Percentiles rank a stretch among this genome's conserved stretches.
Conservation (phyloP, 495 filamentous ascomycete genomes). For the Penicillium robsamsonii region DNA sequence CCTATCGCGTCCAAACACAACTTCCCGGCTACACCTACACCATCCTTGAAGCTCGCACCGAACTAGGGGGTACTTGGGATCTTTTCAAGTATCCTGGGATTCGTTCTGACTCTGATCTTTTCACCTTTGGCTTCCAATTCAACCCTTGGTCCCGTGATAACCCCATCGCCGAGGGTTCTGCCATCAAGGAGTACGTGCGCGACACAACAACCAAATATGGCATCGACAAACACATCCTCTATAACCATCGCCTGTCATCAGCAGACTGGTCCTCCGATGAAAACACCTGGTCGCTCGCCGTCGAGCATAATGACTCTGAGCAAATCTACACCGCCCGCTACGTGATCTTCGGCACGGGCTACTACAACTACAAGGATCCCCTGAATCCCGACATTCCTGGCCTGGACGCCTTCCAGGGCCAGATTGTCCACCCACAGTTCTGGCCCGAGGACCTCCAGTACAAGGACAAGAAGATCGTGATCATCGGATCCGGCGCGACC, state of each 20-base stretch:
- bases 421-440: conserved; percentile 51
- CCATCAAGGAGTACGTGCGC: conserved; percentile 62
- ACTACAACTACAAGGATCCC: conserved; percentile 63
- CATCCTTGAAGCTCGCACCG: conserved; percentile 60
- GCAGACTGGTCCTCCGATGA: conserved; percentile 60
- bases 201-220: conserved; percentile 56
- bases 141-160: conserved; percentile 59
- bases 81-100: conserved; percentile 70
- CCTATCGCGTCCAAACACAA: conserved; percentile 63
- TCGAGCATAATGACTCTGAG: conserved; percentile 48
- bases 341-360: conserved; percentile 60
- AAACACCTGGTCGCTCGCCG: conserved; percentile 59
- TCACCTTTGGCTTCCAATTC: conserved; percentile 68
- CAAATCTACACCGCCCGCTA: conserved; percentile 52
- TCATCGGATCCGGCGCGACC: conserved; percentile 57
- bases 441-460: conserved; percentile 53
- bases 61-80: conserved; percentile 69
- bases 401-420: conserved; percentile 40
- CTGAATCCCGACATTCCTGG: conserved; percentile 48
- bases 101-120: conserved; percentile 65
- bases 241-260: conserved; percentile 52
- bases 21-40: conserved; percentile 53
- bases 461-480: conserved; percentile 51
- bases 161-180: conserved; percentile 58
- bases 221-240: conserved; percentile 61